phyloP scores from a whole-genome alignment of 225 moss, liverwort and hornwort genomes.

The Pseudisothecium myosuroides region DNA sequence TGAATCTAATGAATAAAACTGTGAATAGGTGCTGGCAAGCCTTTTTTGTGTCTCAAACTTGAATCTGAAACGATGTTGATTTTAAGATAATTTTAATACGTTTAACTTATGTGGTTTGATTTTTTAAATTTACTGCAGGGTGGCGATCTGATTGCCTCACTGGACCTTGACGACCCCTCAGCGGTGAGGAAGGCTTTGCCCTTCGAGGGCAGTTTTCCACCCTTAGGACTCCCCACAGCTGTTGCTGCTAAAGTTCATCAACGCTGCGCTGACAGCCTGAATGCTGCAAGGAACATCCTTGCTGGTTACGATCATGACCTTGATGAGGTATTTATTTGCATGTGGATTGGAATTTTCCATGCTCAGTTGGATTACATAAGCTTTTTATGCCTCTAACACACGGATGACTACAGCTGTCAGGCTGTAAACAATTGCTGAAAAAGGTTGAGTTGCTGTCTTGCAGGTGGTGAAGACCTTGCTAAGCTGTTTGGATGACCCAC shows the following conservation, averaged over 20 bases:
- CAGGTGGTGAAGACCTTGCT: conserved; percentile 86
- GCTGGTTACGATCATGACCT: conserved; percentile 79
- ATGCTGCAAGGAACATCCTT: conserved; percentile 70
- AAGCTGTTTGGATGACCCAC: conserved; percentile 87
- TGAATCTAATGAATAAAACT: background rate
- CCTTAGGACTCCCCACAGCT: conserved; percentile 74
- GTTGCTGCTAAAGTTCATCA: conserved; percentile 87
- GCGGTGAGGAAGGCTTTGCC: conserved; percentile 83
- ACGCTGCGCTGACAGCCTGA: conserved; percentile 64
- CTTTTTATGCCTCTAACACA: background rate
- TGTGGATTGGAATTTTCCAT: background rate
- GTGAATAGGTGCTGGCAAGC: background rate
- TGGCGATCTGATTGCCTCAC: conserved; percentile 79
- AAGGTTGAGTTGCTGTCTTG: background rate
- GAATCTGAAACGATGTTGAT: background rate
- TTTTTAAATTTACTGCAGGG: conserved; percentile 24
- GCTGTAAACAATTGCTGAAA: background rate
- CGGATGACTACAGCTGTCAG: background rate
- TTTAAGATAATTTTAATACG: background rate
- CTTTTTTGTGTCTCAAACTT: background rate
- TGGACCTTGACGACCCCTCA: conserved; percentile 88
- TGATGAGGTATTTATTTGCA: conserved; percentile 30
- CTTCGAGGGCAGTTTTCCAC: conserved; percentile 68
- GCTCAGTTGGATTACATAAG: background rate
- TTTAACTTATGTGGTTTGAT: background rate